Conservation (phyloP, 2,329 filamentous ascomycete genomes). For the Monilinia fructicola region DNA sequence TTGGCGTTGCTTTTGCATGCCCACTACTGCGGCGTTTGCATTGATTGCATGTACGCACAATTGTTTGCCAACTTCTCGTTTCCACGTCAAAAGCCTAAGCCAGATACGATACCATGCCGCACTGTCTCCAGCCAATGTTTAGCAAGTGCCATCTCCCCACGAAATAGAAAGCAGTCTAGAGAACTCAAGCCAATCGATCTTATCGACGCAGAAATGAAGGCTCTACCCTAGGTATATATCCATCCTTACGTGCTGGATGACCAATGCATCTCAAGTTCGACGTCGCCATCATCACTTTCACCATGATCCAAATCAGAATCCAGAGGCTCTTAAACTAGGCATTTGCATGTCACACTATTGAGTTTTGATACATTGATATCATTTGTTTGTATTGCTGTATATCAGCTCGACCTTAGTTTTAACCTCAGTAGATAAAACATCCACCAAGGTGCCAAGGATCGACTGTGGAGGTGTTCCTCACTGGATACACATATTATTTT, state of each 20-base stretch:
- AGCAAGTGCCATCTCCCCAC: constrained; percentile 13
- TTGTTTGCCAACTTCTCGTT: background rate
- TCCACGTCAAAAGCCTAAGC: background rate
- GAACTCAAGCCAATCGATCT: background rate
- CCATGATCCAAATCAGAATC: background rate
- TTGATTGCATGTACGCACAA: background rate
- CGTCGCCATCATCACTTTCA: background rate
- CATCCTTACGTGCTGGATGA: background rate
- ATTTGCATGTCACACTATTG: background rate
- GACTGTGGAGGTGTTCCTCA: constrained; percentile 56
- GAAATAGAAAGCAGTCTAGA: background rate
- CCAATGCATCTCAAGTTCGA: background rate
- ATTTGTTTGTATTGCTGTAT: constrained; percentile 37
- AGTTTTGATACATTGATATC: constrained; percentile 8
- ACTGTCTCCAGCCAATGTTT: background rate
- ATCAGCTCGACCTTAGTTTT: constrained; percentile 60
- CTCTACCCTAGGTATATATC: background rate
- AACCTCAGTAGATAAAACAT: constrained; percentile 60
- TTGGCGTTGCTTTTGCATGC: constrained; percentile 7
- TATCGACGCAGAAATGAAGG: background rate
- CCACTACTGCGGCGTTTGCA: background rate
- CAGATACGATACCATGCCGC: background rate
- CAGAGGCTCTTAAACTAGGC: background rate
- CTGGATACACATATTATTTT: constrained; percentile 32
- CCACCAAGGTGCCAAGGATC: constrained; percentile 68